Evolutionary conservation across 73 alveolate genomes (phyloP).

Genomic region (Paramecium tetraurelia): DNA sequence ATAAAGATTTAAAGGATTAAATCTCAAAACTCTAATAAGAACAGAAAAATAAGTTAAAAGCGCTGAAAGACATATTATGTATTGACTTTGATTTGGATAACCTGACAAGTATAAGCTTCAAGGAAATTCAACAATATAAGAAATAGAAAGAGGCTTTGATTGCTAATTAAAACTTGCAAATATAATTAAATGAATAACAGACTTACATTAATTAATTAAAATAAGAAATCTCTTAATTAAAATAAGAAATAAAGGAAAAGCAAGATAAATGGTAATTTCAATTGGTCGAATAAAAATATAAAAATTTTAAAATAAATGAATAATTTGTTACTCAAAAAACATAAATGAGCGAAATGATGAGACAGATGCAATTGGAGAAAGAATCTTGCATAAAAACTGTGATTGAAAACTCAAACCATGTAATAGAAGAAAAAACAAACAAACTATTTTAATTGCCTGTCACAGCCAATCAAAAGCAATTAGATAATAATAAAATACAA

Average conservation of each 20-base stretch:
- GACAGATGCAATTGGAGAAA: background rate
- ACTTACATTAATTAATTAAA: background rate
- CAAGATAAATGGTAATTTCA: background rate
- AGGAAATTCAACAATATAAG: background rate
- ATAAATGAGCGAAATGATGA: background rate
- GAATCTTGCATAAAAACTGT: background rate
- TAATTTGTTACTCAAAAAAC: background rate
- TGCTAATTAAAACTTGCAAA: background rate
- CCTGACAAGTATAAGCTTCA: background rate
- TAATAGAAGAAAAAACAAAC: background rate
- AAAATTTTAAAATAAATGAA: background rate
- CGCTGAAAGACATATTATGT: background rate
- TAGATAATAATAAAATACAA: background rate
- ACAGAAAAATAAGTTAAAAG: background rate
- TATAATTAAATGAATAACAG: background rate
- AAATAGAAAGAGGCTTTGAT: background rate
- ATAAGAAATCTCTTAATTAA: background rate
- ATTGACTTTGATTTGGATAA: background rate
- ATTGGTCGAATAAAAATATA: background rate
- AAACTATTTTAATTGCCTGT: background rate
- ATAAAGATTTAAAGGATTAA: background rate
- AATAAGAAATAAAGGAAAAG: background rate
- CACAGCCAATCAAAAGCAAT: background rate
- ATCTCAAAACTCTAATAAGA: background rate
- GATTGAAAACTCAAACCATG: background rate